Evolutionary conservation across 192 early-diverging fungal species (phyloP), one percentile per base, ranked within the genome.

Genomic region (Physocladia obscura): DNA sequence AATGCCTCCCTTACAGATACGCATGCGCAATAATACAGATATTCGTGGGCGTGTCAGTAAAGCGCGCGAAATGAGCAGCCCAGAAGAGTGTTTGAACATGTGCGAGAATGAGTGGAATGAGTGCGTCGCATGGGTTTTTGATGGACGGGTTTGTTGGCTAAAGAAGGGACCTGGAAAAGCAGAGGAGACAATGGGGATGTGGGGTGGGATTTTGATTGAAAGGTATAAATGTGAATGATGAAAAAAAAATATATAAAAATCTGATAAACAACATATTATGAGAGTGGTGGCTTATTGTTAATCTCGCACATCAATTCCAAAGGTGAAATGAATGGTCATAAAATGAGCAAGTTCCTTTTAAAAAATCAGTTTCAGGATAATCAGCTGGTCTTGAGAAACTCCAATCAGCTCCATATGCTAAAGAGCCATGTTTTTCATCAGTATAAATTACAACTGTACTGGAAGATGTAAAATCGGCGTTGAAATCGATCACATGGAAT

Each of bases 401-500:
- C 84, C 84, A 85, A 73, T 81, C 79, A 2, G 73, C 76, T 4
- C 84, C 84, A 67, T 85, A 84, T 29, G 79, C 81, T 24, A 85
- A 54, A 1, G 75, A 77, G 6, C 63, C 62, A 58, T 81, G 79
- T 30, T 76, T 30, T 21, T 47, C 73, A 69, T 79, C 51, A 56
- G 48, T 29, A 64, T 67, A 73, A 8, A 57, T 34, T 11, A 1
- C 31, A 31, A 65, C 57, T 6, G 44, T 59, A 51, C 61, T 22
- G 24, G 57, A 44, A 27, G 19, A 3, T 6, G 49, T 58, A 58
- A 34, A 49, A 32, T 49, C 79, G 17, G 75, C 76, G 21, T 80
- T 76, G 22, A 88, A 75, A 27, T 89, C 73, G 1, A 94, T 74
- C 5, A 96, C 82, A 77, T 93, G 91, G 59, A 93, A 92, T 21